A percentile compares a stretch with the other conserved stretches of the same genome.
These are phyloP conservation scores for Hansfordia pulvinata DNA, from an alignment of 2,329 filamentous ascomycete genomes.

Conservation along the genomic window DNA sequence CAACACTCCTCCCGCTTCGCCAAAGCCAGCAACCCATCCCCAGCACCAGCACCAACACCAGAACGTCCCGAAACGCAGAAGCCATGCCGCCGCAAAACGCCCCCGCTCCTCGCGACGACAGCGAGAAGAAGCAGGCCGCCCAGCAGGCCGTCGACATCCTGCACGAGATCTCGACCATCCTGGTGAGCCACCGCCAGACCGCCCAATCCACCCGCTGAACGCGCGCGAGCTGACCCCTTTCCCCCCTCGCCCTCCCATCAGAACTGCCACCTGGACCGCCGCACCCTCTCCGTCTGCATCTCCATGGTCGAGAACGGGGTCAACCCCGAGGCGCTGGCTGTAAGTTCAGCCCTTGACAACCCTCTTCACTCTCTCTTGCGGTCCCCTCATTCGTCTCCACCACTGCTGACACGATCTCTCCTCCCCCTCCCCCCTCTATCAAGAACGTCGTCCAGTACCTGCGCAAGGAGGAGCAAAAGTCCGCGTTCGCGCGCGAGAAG, in stretches of 20 bases:
- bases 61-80: no score
- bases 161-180: slow-evolving; percentile 74
- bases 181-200: slow-evolving; percentile 43
- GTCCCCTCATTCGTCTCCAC: slow-evolving; percentile 1
- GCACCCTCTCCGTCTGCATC: slow-evolving; percentile 86
- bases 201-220: neutral
- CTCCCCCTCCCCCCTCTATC: neutral
- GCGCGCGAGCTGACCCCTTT: no score
- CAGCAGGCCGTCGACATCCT: slow-evolving; percentile 75
- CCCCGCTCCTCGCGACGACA: no score
- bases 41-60: neutral
- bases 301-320: slow-evolving; percentile 96
- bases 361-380: neutral
- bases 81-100: no score
- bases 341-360: no score
- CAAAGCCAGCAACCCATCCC: no score
- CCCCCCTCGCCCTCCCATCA: slow-evolving; percentile 21
- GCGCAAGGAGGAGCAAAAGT: slow-evolving; percentile 38
- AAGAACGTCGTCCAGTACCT: slow-evolving; percentile 48
- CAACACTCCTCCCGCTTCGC: no score
- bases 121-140: slow-evolving; percentile 60
- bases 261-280: slow-evolving; percentile 89
- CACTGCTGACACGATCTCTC: neutral
- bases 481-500: slow-evolving; percentile 22
- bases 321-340: slow-evolving; percentile 86